A percentile compares a stretch with the other conserved stretches of the same genome.
Conservation (phyloP, 148 eudicot genomes). For the Rhododendron henanense region DNA sequence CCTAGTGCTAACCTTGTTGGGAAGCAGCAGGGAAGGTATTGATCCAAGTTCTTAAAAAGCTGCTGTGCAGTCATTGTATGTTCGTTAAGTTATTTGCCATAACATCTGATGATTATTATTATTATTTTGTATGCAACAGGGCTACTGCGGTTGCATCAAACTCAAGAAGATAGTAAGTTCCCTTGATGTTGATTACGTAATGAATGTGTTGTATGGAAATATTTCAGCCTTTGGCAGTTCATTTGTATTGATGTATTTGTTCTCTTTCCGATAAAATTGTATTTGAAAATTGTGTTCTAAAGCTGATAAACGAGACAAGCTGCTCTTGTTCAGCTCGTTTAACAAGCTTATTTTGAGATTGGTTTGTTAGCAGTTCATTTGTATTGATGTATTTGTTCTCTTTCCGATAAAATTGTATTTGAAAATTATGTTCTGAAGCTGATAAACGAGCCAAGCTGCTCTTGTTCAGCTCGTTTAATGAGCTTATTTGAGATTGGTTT, state of each 20-base stretch:
- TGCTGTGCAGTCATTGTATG: neutral
- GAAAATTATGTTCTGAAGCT: neutral
- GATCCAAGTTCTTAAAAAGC: neutral
- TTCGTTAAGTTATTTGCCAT: neutral
- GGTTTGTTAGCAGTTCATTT: neutral
- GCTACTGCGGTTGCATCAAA: constrained; percentile 31
- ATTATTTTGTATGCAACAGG: constrained; percentile 30
- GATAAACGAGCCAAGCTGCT: neutral
- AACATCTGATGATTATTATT: too few relatives aligned
- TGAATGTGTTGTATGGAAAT: neutral
- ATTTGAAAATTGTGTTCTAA: neutral
- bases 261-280: neutral
- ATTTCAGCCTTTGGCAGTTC: neutral
- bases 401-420: neutral
- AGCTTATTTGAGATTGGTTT: neutral
- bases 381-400: neutral
- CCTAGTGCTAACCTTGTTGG: constrained; percentile 33
- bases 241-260: neutral
- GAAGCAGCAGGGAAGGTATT: constrained; percentile 69
- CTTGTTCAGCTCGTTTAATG: neutral
- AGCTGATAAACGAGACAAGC: neutral
- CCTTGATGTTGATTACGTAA: neutral
- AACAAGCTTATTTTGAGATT: neutral
- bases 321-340: neutral
- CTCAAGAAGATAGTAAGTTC: constrained; percentile 84